phyloP scores from a whole-genome alignment of 192 early-diverging fungal genomes.

The Coemansia sp. region DNA sequence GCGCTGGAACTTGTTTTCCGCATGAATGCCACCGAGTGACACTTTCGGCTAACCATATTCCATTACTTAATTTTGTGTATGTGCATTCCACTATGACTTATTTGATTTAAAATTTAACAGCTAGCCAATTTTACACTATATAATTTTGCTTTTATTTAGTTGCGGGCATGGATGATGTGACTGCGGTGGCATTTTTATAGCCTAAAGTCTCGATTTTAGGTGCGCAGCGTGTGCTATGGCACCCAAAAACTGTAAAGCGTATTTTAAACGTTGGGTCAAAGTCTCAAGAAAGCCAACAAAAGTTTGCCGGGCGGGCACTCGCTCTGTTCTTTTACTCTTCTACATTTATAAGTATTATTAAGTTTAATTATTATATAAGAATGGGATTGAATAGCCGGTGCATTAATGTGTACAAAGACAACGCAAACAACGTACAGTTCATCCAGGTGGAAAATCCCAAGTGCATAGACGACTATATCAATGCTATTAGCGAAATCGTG shows the following conservation, averaged over 20 bases:
- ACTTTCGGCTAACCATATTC: not conserved
- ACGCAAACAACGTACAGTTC: not conserved
- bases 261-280: too few species aligned
- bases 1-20: slow-evolving; percentile 60
- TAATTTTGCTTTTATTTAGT: too few species aligned
- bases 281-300: too few species aligned
- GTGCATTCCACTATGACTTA: not conserved
- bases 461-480: not conserved
- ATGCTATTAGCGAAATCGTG: not conserved
- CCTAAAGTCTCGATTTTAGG: too few species aligned
- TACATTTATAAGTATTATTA: too few species aligned
- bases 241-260: too few species aligned
- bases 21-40: slow-evolving; percentile 47
- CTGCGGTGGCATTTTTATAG: too few species aligned
- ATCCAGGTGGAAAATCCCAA: not conserved
- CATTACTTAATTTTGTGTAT: not conserved
- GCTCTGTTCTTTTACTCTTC: too few species aligned
- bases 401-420: not conserved
- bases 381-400: not conserved
- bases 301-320: too few species aligned
- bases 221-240: too few species aligned
- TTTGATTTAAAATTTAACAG: not conserved
- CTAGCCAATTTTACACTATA: too few species aligned
- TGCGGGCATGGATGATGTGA: too few species aligned
- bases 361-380: not conserved